Evolutionary conservation across 441 rosid genomes (phyloP), one percentile per base, ranked within the genome.

Genomic region (Arabidopsis lyrata): DNA sequence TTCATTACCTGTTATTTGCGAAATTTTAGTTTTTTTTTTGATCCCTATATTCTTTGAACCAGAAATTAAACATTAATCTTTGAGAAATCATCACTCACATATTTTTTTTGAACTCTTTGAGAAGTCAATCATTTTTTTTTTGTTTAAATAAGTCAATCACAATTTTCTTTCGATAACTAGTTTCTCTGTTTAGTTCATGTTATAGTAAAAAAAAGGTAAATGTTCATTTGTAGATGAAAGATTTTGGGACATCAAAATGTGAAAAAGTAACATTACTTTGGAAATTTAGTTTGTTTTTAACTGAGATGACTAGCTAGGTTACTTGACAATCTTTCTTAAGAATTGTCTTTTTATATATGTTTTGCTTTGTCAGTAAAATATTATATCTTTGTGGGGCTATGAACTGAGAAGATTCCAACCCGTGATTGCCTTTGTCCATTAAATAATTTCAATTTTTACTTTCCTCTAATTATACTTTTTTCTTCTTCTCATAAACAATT

Each of bases 381-480:
- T 14, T 48, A 34, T 31, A 57, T 50, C 47, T 63, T 7, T 39
- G 72, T 70, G 76, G 79, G 77, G 34, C 68, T 57, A 4, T 15
- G 7, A 60, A 56, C 72, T 38, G 60, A 15, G 61, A 75, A 79
- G 79, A 79, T 79, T 75, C 79, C 66, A 57, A 65, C 82, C 75
- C 78, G 77, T 78, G 81, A 78, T 73, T 66, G 64, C 64, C 68
- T 71, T 66, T 77, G 73, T 77, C 58, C 63, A 57, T 41, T 57
- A 20, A 12, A 58, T 49, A 14, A 36, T 20, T 35, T 59, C 14
- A 29, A 1, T 64, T 48, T 62, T 63, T 18, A 47, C 50, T 70
- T 70, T 70, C 38, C 0, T 58, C 0, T 58, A 47, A 57, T 65
- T 41, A 61, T 16, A 35, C 22, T 4, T 11, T 54, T 1, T 27